Base-by-base conservation (phyloP, 805 yeast species). In the Candida qinlingensis region DNA sequence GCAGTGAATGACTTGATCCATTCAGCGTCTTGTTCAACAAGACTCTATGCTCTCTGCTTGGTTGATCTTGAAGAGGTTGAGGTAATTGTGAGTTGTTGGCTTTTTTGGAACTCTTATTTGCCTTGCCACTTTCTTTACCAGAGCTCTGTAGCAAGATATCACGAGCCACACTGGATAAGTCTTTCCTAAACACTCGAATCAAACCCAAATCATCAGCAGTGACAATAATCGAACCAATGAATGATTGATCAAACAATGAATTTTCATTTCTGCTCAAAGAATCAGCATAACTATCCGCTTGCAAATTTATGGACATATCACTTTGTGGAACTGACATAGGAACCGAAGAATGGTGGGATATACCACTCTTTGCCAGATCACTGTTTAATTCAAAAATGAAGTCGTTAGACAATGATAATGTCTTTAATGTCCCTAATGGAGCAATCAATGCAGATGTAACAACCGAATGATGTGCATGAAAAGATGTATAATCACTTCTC, bases 391-490 rank as follows among this genome's bases (percentile, higher is more conserved):
- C 96, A 64, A 77, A 88, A 5, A 91, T 79, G 8, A 86, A 79
- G 64, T 90, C 97, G 59, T 86, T 86, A 1, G 96, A 84, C 38
- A 82, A 68, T 41, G 85, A 82, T 38, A 91, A 64, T 11, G 83
- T 68, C 53, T 79, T 81, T 43, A 77, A 72, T 0, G 96, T 85
- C 5, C 72, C 71, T 19, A 76, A 68, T 0, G 97, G 96, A 1
- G 95, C 96, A 66, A 89, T 79, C 0, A 80, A 58, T 0, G 96
- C 91, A 37, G 77, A 80, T 39, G 92, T 90, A 34, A 89, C 87
- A 35, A 79, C 76, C 1, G 83, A 69, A 59, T 80, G 81, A 64
- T 87, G 90, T 0, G 94, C 88, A 67, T 85, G 92, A 62, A 88
- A 85, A 5, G 86, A 73, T 3, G 84, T 72, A 63, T 83, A 85